Percentiles rank a stretch among this genome's conserved stretches.
These are phyloP conservation scores for Cyanophora paradoxa DNA, from an alignment of 78 protist genomes.

Conservation along the genomic window DNA sequence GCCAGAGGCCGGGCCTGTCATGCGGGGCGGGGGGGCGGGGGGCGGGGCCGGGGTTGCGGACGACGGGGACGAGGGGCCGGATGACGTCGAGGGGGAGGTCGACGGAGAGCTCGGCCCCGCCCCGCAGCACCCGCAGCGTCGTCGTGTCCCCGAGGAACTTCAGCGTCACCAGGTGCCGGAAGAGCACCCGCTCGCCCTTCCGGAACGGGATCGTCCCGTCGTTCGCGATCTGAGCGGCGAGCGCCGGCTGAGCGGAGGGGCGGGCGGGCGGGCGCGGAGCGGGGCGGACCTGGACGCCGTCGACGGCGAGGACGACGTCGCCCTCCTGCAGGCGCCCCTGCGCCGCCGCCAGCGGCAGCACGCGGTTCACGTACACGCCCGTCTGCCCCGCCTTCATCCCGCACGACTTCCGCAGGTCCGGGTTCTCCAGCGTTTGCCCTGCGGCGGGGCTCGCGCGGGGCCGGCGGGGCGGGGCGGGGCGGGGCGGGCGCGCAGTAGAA, in stretches of 20 bases:
- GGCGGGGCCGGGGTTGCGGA: too few species aligned
- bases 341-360: background rate
- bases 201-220: background rate
- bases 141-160: too few species aligned
- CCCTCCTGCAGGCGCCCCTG: background rate
- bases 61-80: too few species aligned
- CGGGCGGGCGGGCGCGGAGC: too few species aligned
- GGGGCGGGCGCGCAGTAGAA: background rate
- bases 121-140: too few species aligned
- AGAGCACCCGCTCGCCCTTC: background rate
- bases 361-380: background rate
- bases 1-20: too few species aligned
- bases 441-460: too few species aligned
- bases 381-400: background rate
- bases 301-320: background rate
- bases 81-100: too few species aligned
- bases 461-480: too few species aligned
- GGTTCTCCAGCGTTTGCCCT: background rate
- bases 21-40: too few species aligned
- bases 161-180: background rate
- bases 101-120: too few species aligned
- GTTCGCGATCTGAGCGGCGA: background rate
- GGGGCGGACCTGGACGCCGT: background rate
- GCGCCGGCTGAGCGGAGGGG: too few species aligned
- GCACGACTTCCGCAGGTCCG: background rate